These are phyloP conservation scores for Conticribra weissflogii DNA, from an alignment of 108 stramenopile genomes.

Conservation along the genomic window DNA sequence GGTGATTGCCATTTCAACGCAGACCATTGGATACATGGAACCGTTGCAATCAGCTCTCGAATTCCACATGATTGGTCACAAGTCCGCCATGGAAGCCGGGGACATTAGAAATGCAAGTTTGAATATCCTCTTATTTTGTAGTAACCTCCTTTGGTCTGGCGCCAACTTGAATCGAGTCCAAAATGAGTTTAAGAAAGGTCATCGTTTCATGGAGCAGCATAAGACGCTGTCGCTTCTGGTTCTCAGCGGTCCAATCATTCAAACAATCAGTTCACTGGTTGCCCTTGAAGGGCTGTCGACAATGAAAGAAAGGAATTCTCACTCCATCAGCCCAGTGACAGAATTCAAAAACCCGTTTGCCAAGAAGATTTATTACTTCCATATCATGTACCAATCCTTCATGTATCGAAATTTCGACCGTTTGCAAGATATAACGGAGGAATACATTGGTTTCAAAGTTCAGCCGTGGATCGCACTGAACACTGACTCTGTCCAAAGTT, in stretches of 20 bases:
- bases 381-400: constrained; percentile 3
- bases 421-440: not conserved
- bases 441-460: constrained; percentile 1
- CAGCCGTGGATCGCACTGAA: not conserved
- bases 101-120: constrained; percentile 2
- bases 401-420: not conserved
- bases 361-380: not conserved
- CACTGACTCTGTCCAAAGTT: not conserved
- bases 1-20: not conserved
- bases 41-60: constrained; percentile 17
- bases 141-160: constrained; percentile 5
- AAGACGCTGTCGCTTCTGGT: not conserved
- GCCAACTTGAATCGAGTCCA: constrained; percentile 1
- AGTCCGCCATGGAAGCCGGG: constrained; percentile 3
- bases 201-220: constrained; percentile 6
- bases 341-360: not conserved
- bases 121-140: constrained; percentile 1
- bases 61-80: not conserved
- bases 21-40: constrained; percentile 1
- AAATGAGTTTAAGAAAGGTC: not conserved
- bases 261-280: not conserved
- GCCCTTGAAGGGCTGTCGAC: not conserved
- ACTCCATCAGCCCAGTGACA: not conserved
- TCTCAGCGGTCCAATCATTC: not conserved
- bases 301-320: not conserved